Evolutionary conservation across 495 filamentous ascomycete genomes (phyloP), one percentile per base, ranked within the genome.

Genomic region (Terfezia boudieri): DNA sequence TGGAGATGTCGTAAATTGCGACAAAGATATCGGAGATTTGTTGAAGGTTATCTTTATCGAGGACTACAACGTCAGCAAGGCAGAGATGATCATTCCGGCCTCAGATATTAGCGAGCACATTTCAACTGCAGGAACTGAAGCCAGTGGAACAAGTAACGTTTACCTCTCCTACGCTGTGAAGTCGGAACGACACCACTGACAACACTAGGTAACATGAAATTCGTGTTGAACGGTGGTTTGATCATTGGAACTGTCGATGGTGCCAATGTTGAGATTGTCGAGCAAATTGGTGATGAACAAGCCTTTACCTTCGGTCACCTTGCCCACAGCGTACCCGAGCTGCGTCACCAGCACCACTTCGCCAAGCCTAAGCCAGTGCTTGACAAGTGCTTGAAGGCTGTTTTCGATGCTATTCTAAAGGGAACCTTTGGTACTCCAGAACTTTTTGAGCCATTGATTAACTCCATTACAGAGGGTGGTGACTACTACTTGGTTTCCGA

Each of bases 41-140:
- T 73, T 98, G 62, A 98, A 98, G 74, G 92, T 98, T 51, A 77
- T 98, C 62, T 98, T 95, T 71, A 68, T 98, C 49, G 86, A 90
- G 65, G 90, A 98, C 71, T 98, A 98, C 76, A 98, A 98, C 58
- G 90, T 98, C 61, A 93, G 86, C 76, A 96, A 96, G 72, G 92
- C 90, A 14, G 90, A 98, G 70, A 84, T 96, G 58, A 94, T 98
- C 59, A 77, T 79, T 53, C 90, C 90, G 8, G 90, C 90, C 10
- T 93, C 85, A 14, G 90, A 98, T 64, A 80, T 98, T 64, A 94
- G 86, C 68, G 90, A 98, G 72, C 90, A 98, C 66, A 98, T 98
- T 67, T 98, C 90, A 2, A 98, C 90, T 36, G 90, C 90, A 16
- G 90, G 90, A 32, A 98, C 90, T 2, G 90, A 98, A 54, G 77